Base-by-base conservation (phyloP, 2,329 filamentous ascomycete genomes). In the Aspergillus sojae region DNA sequence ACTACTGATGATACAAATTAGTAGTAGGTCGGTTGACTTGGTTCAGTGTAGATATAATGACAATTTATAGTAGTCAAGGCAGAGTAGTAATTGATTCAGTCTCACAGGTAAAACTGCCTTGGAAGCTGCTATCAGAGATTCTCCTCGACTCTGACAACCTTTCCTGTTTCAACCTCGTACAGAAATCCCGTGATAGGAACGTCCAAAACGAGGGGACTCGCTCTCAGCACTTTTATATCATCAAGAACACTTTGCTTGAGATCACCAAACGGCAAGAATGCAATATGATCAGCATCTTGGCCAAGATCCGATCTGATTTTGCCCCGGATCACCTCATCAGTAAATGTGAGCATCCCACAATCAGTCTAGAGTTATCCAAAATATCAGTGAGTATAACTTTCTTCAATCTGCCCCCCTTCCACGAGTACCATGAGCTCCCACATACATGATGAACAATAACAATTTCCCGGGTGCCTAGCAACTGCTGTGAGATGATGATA, bases 141-240 rank as follows among this genome's bases (percentile, higher is more conserved):
- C 6, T 30, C 46, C 23, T 10, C 62, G 21, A 67, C 57, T 14
- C 50, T 66, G 4, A 79, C 82, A 56, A 85, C 83, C 75, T 82
- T 88, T 0, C 91, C 91, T 1, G 86, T 92, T 80, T 91, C 87
- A 48, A 94, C 89, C 70, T 93, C 88, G 78, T 93, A 94, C 2
- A 94, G 79, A 86, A 91, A 94, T 0, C 91, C 91, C 6, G 85
- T 90, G 53, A 94, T 82, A 0, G 79, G 78, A 4, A 91, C 84
- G 23, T 88, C 81, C 23, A 88, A 80, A 5, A 94, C 82, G 19
- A 90, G 80, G 60, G 84, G 84, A 55, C 82, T 86, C 23, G 75
- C 67, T 75, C 84, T 86, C 67, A 95, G 72, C 67, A 86, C 87
- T 54, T 79, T 78, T 0, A 95, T 84, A 76, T 94, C 91, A 45